Evolutionary conservation across 2,329 filamentous ascomycete genomes (phyloP).

Genomic region (Metarhizium rileyi): DNA sequence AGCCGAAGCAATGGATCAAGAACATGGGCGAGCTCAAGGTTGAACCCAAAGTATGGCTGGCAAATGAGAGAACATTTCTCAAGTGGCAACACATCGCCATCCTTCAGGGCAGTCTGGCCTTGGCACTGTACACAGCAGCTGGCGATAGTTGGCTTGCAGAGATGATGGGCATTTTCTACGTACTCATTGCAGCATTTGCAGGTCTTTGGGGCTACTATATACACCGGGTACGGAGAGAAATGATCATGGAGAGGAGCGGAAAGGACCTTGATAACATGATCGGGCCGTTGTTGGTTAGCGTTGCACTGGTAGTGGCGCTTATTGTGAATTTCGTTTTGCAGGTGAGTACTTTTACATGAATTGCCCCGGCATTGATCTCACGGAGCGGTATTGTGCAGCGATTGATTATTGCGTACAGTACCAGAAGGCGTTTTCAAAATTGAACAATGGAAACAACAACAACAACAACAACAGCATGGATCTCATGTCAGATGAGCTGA

Average conservation of each 20-base stretch:
- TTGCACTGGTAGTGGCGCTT: conserved; percentile 68
- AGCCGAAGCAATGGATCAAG: conserved; percentile 85
- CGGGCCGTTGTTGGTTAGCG: conserved; percentile 75
- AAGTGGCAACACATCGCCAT: conserved; percentile 97
- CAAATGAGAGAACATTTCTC: conserved; percentile 95
- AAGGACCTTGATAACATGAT: conserved; percentile 87
- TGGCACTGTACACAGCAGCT: conserved; percentile 84
- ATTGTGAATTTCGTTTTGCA: conserved; percentile 85
- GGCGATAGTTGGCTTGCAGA: conserved; percentile 69
- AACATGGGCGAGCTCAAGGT: conserved; percentile 86
- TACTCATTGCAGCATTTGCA: conserved; percentile 71
- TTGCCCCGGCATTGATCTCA: not conserved
- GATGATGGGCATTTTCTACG: conserved; percentile 73
- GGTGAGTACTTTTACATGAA: conserved; percentile 35
- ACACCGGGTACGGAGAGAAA: conserved; percentile 61
- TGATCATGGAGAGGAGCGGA: conserved; percentile 80
- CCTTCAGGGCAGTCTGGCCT: conserved; percentile 70
- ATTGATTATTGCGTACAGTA: conserved; percentile 15
- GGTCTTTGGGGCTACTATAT: conserved; percentile 82
- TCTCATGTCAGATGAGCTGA: conserved; percentile 20
- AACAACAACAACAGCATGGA: conserved; percentile 1
- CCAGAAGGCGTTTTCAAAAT: conserved; percentile 21
- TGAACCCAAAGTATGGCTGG: conserved; percentile 97
- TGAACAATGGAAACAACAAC: no score
- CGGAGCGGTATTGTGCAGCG: not conserved